Base-by-base conservation (phyloP, 371 early-diverging fungal species). In the Umbelopsis sp. region DNA sequence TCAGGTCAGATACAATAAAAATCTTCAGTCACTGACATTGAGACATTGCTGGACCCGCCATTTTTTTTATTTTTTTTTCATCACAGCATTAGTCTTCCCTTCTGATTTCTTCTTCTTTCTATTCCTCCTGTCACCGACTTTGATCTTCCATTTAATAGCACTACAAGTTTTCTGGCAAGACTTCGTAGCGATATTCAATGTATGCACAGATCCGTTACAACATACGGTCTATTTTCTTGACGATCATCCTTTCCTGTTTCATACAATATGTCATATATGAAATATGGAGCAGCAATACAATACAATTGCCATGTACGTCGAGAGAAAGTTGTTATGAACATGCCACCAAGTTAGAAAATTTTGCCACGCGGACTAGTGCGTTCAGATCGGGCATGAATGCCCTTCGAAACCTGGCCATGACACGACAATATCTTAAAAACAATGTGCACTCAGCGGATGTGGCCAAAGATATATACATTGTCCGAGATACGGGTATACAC, bases 401-500 rank as follows among this genome's bases (percentile, higher is more conserved):
- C 12, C 29, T 57, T 8, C 29, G 57, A 57, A 35, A 57, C 12
- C 14, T 35, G 12, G 57, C 57, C 0, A 57, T 25, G 10, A 29
- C 29, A 14, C 57, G 57, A 3, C 57, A 57, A 35, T 8, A 57
- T 14, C 18, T 35, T 18, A 57, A 35, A 57, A 14, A 9, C 0
- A 35, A 35, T 57, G 35, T 35, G 3, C 11, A 12, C 16, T 6
- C 18, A 35, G 35, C 14, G 6, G 57, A 35, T 18, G 11, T 32
- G 3, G 35, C 18, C 18, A 29, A 35, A 35, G 35, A 16, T 11
- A 11, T 18, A 11, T 12, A 35, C 18, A 35, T 16, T 1, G 7
- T 37, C 57, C 12, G 12, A 6, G n/a, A 78, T 45, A 78, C 82
- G 10, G 20, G 68, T 5, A 7, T 41, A 41, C 41, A 7, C 1